These are phyloP conservation scores for Phytophthora melonis DNA, from an alignment of 352 stramenopile genomes.

Conservation along the genomic window DNA sequence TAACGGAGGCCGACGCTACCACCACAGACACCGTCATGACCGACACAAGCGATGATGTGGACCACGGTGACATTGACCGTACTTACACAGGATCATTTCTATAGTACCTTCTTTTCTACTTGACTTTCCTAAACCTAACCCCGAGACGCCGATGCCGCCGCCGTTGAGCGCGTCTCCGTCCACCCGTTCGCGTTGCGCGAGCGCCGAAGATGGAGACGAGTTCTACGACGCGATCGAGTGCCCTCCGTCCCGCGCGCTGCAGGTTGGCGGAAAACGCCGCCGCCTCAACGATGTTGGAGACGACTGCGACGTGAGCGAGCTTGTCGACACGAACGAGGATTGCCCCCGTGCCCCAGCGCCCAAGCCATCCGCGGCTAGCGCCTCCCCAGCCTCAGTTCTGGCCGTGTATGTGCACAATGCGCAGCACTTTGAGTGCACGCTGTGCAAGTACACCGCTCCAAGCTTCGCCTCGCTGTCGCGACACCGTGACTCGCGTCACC, in stretches of 20 bases:
- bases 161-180: background rate
- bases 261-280: background rate
- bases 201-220: background rate
- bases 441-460: slow-evolving; percentile 25
- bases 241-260: background rate
- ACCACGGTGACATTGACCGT: too few species aligned
- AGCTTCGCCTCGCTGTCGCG: slow-evolving; percentile 14
- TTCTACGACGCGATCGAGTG: background rate
- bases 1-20: too few species aligned
- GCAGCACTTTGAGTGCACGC: slow-evolving; percentile 14
- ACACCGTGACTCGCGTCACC: slow-evolving; percentile 17
- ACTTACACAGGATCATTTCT: slow-evolving; percentile 9
- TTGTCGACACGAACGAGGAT: background rate
- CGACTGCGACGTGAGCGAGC: background rate
- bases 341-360: background rate
- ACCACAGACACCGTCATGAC: too few species aligned
- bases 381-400: slow-evolving; percentile 3
- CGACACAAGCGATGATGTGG: too few species aligned
- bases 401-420: slow-evolving; percentile 31
- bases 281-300: background rate
- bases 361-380: too few species aligned
- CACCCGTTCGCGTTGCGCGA: background rate
- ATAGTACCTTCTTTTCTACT: too few species aligned
- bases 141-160: background rate
- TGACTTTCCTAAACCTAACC: background rate